phyloP scores from a whole-genome alignment of 192 early-diverging fungal species.

The Linnemannia hyalina region DNA sequence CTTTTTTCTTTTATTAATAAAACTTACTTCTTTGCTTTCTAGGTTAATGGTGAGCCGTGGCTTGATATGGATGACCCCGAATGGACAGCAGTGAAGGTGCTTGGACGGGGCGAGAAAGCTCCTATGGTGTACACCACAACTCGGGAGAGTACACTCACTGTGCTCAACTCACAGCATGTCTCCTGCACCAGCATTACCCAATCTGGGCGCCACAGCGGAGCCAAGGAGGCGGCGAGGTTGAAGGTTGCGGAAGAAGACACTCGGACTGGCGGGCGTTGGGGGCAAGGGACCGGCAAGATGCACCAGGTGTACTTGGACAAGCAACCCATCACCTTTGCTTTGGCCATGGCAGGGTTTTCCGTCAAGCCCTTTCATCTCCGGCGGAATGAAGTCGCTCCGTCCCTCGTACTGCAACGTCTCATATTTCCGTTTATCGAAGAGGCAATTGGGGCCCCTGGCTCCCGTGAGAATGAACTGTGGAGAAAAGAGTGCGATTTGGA shows the following conservation, averaged over 20 bases:
- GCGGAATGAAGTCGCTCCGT: background rate
- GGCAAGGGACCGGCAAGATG: background rate
- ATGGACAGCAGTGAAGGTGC: background rate
- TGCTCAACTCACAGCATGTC: background rate
- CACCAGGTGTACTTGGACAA: conserved; percentile 12
- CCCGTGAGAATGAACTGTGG: no score
- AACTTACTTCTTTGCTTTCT: background rate
- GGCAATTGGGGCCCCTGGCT: background rate
- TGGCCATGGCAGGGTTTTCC: conserved; percentile 10
- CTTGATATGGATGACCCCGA: background rate
- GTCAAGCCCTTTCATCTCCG: conserved; percentile 8
- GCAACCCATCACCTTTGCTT: conserved; percentile 4
- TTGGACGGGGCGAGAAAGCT: background rate
- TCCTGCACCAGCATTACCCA: conserved; percentile 1
- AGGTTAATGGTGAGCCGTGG: background rate
- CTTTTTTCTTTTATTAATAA: background rate
- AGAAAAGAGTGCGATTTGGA: no score
- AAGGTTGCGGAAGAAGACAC: conserved; percentile 3
- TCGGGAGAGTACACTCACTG: background rate
- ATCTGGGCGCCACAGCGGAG: conserved; percentile 9
- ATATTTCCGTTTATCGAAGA: conserved; percentile 22
- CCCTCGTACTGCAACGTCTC: background rate
- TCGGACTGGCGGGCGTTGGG: conserved; percentile 7
- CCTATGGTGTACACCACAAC: background rate
- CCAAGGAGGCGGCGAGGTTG: background rate